These are phyloP conservation scores for Jamesozyma piceae DNA, from an alignment of 805 yeast genomes.

Conservation along the genomic window DNA sequence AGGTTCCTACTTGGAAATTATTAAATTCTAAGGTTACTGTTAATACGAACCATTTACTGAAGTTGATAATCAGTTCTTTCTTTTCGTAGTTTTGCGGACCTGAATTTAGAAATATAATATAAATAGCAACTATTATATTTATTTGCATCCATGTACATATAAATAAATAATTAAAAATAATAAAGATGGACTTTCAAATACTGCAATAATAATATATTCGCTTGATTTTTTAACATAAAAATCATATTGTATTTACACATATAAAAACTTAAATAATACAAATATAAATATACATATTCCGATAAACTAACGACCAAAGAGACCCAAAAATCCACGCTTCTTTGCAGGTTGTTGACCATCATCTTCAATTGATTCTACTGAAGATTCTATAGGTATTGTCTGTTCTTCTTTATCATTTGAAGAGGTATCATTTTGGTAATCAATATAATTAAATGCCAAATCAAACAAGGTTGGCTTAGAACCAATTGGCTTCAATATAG, in stretches of 20 bases:
- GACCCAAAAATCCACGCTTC: conserved; percentile 64
- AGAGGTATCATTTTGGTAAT: conserved; percentile 32
- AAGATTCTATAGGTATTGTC: conserved; percentile 6
- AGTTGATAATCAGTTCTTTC: conserved; percentile 66
- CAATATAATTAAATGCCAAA: conserved; percentile 74
- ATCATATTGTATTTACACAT: background rate
- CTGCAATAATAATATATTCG: too few species aligned
- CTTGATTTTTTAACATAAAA: too few species aligned
- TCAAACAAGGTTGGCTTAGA: conserved; percentile 89
- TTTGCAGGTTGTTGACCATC: conserved; percentile 27
- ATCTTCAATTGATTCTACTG: background rate
- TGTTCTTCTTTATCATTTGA: conserved; percentile 5
- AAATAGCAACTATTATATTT: too few species aligned
- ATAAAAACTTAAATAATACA: background rate
- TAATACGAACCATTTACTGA: conserved; percentile 57
- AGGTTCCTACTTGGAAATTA: conserved; percentile 41
- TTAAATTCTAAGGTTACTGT: conserved; percentile 63
- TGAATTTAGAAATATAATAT: background rate
- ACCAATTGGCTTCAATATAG: conserved; percentile 50
- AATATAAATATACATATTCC: too few species aligned
- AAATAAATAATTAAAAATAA: too few species aligned
- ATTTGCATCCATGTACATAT: too few species aligned
- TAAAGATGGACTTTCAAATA: background rate
- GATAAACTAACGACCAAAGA: conserved; percentile 45
- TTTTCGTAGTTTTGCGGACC: conserved; percentile 3